Conservation (phyloP, 345 rosid species). For the Bretschneidera sinensis region DNA sequence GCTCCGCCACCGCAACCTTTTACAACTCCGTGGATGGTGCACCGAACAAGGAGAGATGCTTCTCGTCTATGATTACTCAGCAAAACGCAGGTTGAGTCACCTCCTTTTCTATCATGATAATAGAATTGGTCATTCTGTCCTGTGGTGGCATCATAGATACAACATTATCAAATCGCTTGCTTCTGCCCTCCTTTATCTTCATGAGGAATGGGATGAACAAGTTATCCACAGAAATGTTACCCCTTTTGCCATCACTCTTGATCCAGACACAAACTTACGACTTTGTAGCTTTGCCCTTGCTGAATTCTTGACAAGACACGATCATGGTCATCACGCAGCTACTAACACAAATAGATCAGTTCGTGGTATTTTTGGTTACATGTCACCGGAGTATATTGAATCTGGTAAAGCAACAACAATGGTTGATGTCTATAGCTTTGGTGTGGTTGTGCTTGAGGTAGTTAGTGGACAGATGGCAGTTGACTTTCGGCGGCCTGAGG, state of each 20-base stretch:
- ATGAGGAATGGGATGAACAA: constrained; percentile 96
- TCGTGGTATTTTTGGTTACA: constrained; percentile 88
- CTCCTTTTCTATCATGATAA: constrained; percentile 55
- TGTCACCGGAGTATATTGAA: constrained; percentile 92
- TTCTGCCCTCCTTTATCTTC: constrained; percentile 78
- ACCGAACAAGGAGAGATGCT: constrained; percentile 98
- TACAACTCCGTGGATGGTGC: constrained; percentile 97
- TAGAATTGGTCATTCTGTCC: constrained; percentile 28
- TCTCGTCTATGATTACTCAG: constrained; percentile 76
- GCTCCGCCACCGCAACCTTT: constrained; percentile 83
- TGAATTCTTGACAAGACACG: constrained; percentile 81
- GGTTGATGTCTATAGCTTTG: constrained; percentile 89
- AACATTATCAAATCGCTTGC: constrained; percentile 75
- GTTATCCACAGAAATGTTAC: constrained; percentile 89
- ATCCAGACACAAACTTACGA: constrained; percentile 78
- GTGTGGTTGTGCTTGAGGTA: constrained; percentile 83
- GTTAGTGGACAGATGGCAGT: constrained; percentile 86
- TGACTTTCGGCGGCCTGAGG: constrained; percentile 74
- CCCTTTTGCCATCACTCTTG: constrained; percentile 68
- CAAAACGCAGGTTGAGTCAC: constrained; percentile 63
- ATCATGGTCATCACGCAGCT: constrained; percentile 61
- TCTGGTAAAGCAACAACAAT: constrained; percentile 78
- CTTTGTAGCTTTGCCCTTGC: constrained; percentile 86
- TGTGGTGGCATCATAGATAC: constrained; percentile 64
- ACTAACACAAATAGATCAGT: constrained; percentile 42